Evolutionary conservation across 495 filamentous ascomycete genomes (phyloP), one percentile per base, ranked within the genome.

Genomic region (Aspergillus mulundensis): DNA sequence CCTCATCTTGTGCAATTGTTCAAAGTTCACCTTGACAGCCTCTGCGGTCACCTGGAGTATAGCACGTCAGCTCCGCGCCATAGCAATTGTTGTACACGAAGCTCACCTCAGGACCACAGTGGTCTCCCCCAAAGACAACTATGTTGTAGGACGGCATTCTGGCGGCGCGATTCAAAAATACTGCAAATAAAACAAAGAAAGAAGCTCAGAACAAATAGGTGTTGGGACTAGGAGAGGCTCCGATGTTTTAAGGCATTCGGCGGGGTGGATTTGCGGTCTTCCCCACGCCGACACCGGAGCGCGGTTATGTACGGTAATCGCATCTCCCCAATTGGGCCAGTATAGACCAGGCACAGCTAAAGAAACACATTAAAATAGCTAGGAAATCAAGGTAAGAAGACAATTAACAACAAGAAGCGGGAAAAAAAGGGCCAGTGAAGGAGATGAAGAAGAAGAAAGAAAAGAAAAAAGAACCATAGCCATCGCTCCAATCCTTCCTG

Each of bases 81-180:
- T 16, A 11, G 42, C 48, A 51, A 19, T 16, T 16, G 38, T 19
- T 11, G 42, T 21, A 38, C 16, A 30, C 10, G 32, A 16, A 25
- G 64, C 80, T 58, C 69, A 94, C 94, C 85, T 98, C 94, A 12
- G 94, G 94, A 69, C 94, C 94, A 65, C 88, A 91, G 73, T 96
- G 90, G 73, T 98, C 94, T 67, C 94, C 94, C 63, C 74, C 85
- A 67, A 91, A 90, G 43, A 91, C 87, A 61, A 84, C 81, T 53
- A 84, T 72, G 43, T 83, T 83, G 59, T 68, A 84, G 10, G 78
- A 61, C 60, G 77, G 56, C 78, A 81, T 81, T 50, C 30, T 69
- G 61, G 61, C 36, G 24, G 47, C 30, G n/a, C 21, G 38, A 16
- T 20, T 34, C 15, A 40, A 40, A 40, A 8, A 6, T 2, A 16